These are phyloP conservation scores for Saccharomycopsis amapae DNA, from an alignment of 805 yeast species.

Conservation along the genomic window DNA sequence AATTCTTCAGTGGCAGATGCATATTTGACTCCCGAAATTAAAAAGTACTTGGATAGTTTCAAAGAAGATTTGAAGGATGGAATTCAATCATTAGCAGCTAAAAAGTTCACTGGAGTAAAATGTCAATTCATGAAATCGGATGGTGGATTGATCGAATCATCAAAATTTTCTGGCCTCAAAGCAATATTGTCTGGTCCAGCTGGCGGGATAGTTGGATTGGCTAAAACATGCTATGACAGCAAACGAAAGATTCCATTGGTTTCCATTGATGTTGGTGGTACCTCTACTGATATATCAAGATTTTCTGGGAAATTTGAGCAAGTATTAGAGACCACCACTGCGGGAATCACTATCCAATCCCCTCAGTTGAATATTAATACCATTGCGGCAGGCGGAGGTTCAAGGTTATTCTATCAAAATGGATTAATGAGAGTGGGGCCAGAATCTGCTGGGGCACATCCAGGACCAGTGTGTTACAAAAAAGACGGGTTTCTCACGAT, in stretches of 20 bases:
- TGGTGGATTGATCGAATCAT: constrained; percentile 87
- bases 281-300: constrained; percentile 79
- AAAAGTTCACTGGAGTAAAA: constrained; percentile 39
- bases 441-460: constrained; percentile 80
- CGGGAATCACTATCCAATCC: constrained; percentile 76
- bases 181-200: constrained; percentile 96
- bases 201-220: constrained; percentile 94
- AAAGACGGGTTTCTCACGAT: constrained; percentile 80
- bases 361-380: constrained; percentile 80
- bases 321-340: constrained; percentile 76
- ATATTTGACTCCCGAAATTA: constrained; percentile 72
- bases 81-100: constrained; percentile 30
- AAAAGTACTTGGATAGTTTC: constrained; percentile 54
- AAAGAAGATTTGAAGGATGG: constrained; percentile 54
- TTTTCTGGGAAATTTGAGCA: constrained; percentile 68
- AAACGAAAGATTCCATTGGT: constrained; percentile 54
- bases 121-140: constrained; percentile 93
- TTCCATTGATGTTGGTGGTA: constrained; percentile 90
- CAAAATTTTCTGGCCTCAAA: constrained; percentile 74
- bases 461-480: constrained; percentile 78
- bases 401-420: constrained; percentile 57
- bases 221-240: constrained; percentile 66
- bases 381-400: constrained; percentile 84
- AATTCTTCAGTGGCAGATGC: constrained; percentile 79
- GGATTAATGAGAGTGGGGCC: constrained; percentile 81